Evolutionary conservation across 1,284 basidiomycete genomes (phyloP).

Genomic region (Ceratobasidium sp.): DNA sequence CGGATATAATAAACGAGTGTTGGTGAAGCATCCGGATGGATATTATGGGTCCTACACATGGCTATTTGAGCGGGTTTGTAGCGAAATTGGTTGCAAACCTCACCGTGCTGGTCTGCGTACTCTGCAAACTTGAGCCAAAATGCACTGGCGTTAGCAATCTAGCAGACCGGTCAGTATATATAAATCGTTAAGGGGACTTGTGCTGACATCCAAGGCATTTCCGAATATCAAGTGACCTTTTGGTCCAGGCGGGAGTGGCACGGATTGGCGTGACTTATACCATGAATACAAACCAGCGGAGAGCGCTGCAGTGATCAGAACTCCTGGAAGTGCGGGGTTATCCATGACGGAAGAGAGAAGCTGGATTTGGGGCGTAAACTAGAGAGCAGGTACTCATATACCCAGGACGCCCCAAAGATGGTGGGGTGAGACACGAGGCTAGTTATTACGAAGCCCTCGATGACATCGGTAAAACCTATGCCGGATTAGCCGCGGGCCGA

Average conservation of each 20-base stretch:
- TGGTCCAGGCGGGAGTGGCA: conserved; percentile 4
- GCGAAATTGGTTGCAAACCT: too few relatives aligned
- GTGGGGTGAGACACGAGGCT: too few relatives aligned
- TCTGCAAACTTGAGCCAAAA: conserved; percentile 9
- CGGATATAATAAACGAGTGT: neutral
- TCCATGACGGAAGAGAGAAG: too few relatives aligned
- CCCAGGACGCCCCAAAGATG: too few relatives aligned
- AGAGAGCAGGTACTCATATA: too few relatives aligned
- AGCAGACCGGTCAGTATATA: neutral
- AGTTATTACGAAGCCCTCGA: too few relatives aligned
- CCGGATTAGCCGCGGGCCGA: too few relatives aligned
- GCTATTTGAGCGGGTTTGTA: neutral
- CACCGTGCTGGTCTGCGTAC: conserved; percentile 11
- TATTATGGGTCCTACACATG: neutral
- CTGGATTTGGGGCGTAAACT: too few relatives aligned
- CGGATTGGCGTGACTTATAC: conserved; percentile 3
- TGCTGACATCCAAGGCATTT: neutral
- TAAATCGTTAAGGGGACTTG: too few relatives aligned
- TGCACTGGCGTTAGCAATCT: neutral
- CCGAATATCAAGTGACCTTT: conserved; percentile 11
- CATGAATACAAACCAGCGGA: neutral
- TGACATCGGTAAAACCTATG: too few relatives aligned
- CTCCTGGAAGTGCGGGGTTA: too few relatives aligned
- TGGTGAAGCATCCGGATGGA: neutral
- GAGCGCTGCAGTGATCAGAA: neutral